Percentiles rank a stretch among this genome's conserved stretches.
These are phyloP conservation scores for Plasmodium cynomolgi DNA, from an alignment of 169 alveolate species.

Conservation along the genomic window DNA sequence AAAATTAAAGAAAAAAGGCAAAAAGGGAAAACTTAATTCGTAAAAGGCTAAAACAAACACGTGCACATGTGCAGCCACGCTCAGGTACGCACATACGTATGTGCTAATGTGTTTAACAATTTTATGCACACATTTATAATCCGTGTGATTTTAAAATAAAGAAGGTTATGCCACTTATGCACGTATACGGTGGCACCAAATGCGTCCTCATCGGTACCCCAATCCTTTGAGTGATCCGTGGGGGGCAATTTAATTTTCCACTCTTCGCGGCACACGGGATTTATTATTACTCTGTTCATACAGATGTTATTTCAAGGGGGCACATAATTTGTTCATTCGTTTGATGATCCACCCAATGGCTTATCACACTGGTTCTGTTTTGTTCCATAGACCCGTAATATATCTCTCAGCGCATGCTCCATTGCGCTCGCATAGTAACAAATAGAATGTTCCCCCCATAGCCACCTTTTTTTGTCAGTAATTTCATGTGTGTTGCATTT, in stretches of 20 bases:
- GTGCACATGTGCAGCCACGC: background rate
- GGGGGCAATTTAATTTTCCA: background rate
- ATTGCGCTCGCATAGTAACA: background rate
- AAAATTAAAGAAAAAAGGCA: background rate
- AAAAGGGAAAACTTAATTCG: background rate
- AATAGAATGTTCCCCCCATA: background rate
- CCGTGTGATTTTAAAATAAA: background rate
- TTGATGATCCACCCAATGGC: background rate
- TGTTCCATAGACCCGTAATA: background rate
- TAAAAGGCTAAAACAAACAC: background rate
- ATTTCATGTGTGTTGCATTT: background rate
- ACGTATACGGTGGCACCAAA: background rate
- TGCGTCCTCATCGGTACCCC: background rate
- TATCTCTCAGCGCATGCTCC: background rate
- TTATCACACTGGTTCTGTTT: background rate
- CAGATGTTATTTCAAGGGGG: background rate
- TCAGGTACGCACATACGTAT: background rate
- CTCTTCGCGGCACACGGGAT: background rate
- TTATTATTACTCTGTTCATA: background rate
- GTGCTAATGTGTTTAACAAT: background rate
- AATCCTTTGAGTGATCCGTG: background rate
- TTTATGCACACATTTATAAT: background rate
- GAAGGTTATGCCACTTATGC: background rate
- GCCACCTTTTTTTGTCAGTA: background rate
- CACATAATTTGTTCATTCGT: too few species aligned